phyloP scores from a whole-genome alignment of 805 yeast genomes.

The Wickerhamomyces silvicola region DNA sequence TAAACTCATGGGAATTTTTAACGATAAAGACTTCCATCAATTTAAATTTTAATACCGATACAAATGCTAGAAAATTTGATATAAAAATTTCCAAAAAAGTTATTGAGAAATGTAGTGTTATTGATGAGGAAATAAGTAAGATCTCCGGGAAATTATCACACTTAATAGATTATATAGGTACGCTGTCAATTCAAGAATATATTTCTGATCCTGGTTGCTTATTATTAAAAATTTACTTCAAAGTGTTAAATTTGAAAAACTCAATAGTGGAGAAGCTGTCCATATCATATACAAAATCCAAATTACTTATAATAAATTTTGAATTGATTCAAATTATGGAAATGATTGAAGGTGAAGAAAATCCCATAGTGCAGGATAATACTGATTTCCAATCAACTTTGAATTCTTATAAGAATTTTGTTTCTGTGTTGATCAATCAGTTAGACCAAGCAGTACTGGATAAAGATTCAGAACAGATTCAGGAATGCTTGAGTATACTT shows the following conservation, averaged over 20 bases:
- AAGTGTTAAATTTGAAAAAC: constrained; percentile 42
- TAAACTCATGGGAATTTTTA: constrained; percentile 28
- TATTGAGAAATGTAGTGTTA: constrained; percentile 39
- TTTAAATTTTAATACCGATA: constrained; percentile 19
- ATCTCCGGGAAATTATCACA: constrained; percentile 40
- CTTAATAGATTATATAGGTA: constrained; percentile 35
- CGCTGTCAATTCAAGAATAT: constrained; percentile 14
- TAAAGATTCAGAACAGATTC: constrained; percentile 50
- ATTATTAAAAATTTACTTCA: constrained; percentile 21
- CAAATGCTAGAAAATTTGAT: constrained; percentile 35
- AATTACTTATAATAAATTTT: constrained; percentile 55
- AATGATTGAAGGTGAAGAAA: constrained; percentile 17
- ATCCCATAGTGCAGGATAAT: constrained; percentile 16
- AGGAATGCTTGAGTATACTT: constrained; percentile 62
- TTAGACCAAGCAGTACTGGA: constrained; percentile 46
- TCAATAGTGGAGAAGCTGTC: constrained; percentile 46
- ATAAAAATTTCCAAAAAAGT: constrained; percentile 50
- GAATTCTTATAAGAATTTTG: constrained; percentile 49
- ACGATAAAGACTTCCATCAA: constrained; percentile 23
- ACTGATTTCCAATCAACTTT: constrained; percentile 37
- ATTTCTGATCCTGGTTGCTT: constrained; percentile 20
- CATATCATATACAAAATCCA: constrained; percentile 58
- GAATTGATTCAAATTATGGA: constrained; percentile 42
- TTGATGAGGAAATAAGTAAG: constrained; percentile 35
- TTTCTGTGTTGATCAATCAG: constrained; percentile 51